Base-by-base conservation (phyloP, 208 protist species). In the Crithidia brevicula region DNA sequence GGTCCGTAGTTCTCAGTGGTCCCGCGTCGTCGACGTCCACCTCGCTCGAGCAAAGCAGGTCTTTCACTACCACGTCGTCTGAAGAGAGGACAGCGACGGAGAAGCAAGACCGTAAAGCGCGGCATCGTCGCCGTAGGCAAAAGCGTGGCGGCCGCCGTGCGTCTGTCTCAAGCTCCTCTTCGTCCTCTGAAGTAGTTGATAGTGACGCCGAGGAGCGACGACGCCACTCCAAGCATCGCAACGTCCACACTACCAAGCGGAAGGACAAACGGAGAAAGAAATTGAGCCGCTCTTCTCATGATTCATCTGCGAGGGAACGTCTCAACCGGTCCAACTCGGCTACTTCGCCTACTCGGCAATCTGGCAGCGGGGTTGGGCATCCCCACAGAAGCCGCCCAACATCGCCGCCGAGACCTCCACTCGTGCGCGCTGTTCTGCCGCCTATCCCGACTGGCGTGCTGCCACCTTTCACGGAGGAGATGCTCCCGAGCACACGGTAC, bases 401-500 rank as follows among this genome's bases (percentile, higher is more conserved):
- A 27, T 49, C 47, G 11, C 40, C 28, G 25, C 49, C 0, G 6
- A 47, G 46, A 10, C 67, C 67, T 8, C 42, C 42, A 4, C 54
- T 62, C 3, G 56, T 60, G 13, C 49, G 23, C 4, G 58, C 67
- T 2, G 49, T 66, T 23, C 16, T 46, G 9, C 38, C 47, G 23
- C 16, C 56, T 8, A 13, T 45, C 5, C 38, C 58, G 20, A 45
- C 18, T 11, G 40, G 58, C 6, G n/a, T 46, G 36, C 40, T 66
- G 30, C 50, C 58, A 0, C 25, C 67, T 10, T n/a, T 66, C 30
- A 28, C 27, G n/a, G 67, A 65, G 47, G 67, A 60, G 30, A 34
- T 73, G 58, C 28, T 65, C 18, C 36, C 57, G n/a, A 73, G 38
- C 53, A 73, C 58, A 13, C 58, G 49, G 9, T 73, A 66, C 34